A percentile compares a stretch with the other conserved stretches of the same genome.
Conservation (phyloP, 352 stramenopile genomes). For the Phytopythium sindhum region DNA sequence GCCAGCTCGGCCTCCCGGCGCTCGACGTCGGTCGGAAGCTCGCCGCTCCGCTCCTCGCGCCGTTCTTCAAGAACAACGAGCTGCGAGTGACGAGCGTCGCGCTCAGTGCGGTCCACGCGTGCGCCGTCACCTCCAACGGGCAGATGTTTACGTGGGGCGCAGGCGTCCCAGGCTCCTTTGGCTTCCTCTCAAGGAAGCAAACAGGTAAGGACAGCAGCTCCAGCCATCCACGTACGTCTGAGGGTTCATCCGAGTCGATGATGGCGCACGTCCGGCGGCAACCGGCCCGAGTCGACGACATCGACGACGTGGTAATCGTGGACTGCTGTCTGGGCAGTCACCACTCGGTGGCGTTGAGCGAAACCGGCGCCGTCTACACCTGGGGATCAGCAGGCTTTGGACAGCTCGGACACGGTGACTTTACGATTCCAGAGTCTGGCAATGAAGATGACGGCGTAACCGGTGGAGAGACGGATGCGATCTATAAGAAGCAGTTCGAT, state of each 20-base stretch:
- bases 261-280: slow-evolving; percentile 21
- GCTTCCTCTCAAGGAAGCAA: slow-evolving; percentile 31
- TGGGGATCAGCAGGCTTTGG: slow-evolving; percentile 70
- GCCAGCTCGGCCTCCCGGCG: slow-evolving; percentile 45
- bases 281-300: slow-evolving; percentile 60
- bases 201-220: not conserved
- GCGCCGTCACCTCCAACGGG: slow-evolving; percentile 57
- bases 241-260: not conserved
- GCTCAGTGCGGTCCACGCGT: slow-evolving; percentile 54
- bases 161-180: slow-evolving; percentile 61
- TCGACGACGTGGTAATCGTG: slow-evolving; percentile 50
- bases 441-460: not conserved
- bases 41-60: slow-evolving; percentile 34
- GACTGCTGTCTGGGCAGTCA: slow-evolving; percentile 50
- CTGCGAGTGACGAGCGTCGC: slow-evolving; percentile 43
- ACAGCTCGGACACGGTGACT: slow-evolving; percentile 73
- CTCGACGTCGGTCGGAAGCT: slow-evolving; percentile 38
- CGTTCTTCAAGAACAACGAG: slow-evolving; percentile 76
- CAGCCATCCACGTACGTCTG: not conserved
- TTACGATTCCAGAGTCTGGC: slow-evolving; percentile 21
- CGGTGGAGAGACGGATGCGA: slow-evolving; percentile 28
- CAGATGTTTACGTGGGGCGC: slow-evolving; percentile 72
- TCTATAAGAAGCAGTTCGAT: slow-evolving; percentile 67
- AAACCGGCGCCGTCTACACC: slow-evolving; percentile 55
- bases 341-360: slow-evolving; percentile 65